Evolutionary conservation across 768 basidiomycete genomes (phyloP), one percentile per base, ranked within the genome.

Genomic region (Trametes meyenii): DNA sequence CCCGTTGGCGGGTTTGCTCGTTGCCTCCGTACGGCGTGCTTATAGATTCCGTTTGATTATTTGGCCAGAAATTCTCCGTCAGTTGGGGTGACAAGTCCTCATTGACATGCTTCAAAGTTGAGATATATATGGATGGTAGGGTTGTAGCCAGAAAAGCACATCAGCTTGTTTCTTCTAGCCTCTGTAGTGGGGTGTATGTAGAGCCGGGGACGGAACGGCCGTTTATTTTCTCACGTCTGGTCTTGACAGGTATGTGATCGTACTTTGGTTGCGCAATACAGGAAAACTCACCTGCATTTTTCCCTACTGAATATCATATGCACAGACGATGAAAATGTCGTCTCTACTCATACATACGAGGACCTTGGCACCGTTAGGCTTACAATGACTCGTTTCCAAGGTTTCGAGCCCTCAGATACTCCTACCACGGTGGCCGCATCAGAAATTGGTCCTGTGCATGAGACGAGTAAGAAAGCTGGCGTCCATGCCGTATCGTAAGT

Each of bases 381-480:
- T 8, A 24, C 36, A 12, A 49, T 66, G 26, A 38, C 26, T 8
- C 60, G 55, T 11, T 53, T 57, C n/a, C n/a, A 52, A 21, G 3
- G 17, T 6, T 49, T 16, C 26, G 16, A 10, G 16, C 29, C 14
- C 17, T n/a, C 16, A n/a, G 35, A n/a, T 13, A 35, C 17, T 5
- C 33, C 19, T 6, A 13, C 2, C 35, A 5, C 10, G 17, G 49
- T 5, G 35, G 3, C 12, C 2, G 26, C 4, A 12, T 6, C 46
- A 11, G 17, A 35, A 29, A 8, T 58, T 17, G 58, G 51, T 1
- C 43, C 45, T 0, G 33, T 62, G 3, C 64, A 66, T 44, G 64
- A 66, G 55, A 54, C 39, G 19, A 66, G 64, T 29, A 66, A 66
- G 57, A 66, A 66, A 49, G 60, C 64, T 0, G 61, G 64, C 11